Evolutionary conservation across 768 basidiomycete genomes (phyloP).

Genomic region (Lyophyllum atratum): DNA sequence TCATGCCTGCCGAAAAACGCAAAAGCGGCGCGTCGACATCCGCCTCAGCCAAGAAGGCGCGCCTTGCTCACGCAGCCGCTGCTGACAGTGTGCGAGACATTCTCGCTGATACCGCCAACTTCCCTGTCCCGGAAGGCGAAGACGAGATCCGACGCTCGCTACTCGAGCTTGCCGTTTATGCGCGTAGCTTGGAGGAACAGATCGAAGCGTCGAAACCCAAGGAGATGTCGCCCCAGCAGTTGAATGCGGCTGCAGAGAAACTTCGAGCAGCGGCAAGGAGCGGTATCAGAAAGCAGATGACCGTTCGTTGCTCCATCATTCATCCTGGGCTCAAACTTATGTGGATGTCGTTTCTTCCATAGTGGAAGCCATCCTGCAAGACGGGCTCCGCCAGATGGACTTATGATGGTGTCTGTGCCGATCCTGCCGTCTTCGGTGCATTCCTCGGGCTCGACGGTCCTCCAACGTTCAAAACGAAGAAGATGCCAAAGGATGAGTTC

Average conservation of each 20-base stretch:
- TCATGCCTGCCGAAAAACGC: constrained; percentile 36
- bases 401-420: constrained; percentile 54
- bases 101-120: constrained; percentile 36
- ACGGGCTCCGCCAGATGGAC: constrained; percentile 44
- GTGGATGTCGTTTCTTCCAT: background rate
- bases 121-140: constrained; percentile 34
- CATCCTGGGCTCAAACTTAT: background rate
- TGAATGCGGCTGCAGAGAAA: constrained; percentile 45
- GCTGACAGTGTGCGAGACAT: constrained; percentile 31
- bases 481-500: constrained; percentile 37
- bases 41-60: constrained; percentile 28
- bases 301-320: constrained; percentile 25
- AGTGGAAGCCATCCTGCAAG: constrained; percentile 58
- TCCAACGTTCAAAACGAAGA: constrained; percentile 53
- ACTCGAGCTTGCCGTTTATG: constrained; percentile 29
- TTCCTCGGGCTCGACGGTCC: constrained; percentile 44
- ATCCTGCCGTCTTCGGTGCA: constrained; percentile 48
- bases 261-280: constrained; percentile 44
- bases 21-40: constrained; percentile 33
- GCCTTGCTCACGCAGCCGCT: constrained; percentile 24
- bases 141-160: constrained; percentile 22
- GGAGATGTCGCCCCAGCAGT: constrained; percentile 36
- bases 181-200: constrained; percentile 29
- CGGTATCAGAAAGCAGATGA: constrained; percentile 56
- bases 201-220: constrained; percentile 25